Base-by-base conservation (phyloP, 164 flowering plant genomes). In the Tetracentron sinense region DNA sequence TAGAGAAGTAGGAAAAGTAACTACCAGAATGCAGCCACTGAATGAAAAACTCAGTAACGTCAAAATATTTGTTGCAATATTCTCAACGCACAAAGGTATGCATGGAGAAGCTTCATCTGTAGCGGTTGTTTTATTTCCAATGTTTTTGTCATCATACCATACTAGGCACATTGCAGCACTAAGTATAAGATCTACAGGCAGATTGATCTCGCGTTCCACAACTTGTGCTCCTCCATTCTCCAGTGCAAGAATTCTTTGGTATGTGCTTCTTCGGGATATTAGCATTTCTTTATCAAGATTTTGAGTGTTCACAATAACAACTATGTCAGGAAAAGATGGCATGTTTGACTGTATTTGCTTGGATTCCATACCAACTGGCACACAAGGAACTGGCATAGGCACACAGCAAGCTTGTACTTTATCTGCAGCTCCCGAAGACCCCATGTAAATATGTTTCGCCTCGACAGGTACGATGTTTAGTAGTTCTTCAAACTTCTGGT, bases 21-120 rank as follows among this genome's bases (percentile, higher is more conserved):
- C 75, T 87, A 95, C 99, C 99, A 95, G 71, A 69, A 84, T 74
- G 81, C 99, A 95, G 78, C 77, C 56, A 52, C 85, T 79, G 83
- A 92, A 92, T 62, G 81, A 63, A 71, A 83, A 92, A 78, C 99
- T 95, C 69, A 95, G 83, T 50, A 76, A 71, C 53, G 88, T 88
- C 79, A 95, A 75, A 53, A 82, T 69, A 69, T 83, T 80, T 38
- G 94, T 79, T 8, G 99, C 96, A 58, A 92, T 86, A 67, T 82
- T 75, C 67, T 90, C 97, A 46, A 92, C 67, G 60, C 79, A 84
- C 42, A 74, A 70, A 28, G 90, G 75, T 58, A 85, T 64, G 76
- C 80, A 57, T 59, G 86, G 82, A 71, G 78, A 74, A 70, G 83
- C 88, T 70, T 83, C 88, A 64, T 75, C 70, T 42, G 66, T 46